phyloP scores from a whole-genome alignment of 2,329 filamentous ascomycete genomes.

The Hymenoscyphus infarciens region DNA sequence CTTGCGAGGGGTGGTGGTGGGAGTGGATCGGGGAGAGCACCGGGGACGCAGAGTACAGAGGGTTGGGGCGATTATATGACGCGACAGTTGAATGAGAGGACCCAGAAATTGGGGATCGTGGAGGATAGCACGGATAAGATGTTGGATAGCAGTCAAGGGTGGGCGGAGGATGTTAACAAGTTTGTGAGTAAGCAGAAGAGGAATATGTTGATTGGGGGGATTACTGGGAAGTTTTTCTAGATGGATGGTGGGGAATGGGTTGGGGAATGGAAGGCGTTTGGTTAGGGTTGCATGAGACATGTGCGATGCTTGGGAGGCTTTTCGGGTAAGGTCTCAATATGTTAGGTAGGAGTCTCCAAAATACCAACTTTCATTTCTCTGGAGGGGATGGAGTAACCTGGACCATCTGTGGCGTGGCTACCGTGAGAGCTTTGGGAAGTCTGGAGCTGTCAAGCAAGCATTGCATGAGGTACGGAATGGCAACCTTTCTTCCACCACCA shows the following conservation, averaged over 20 bases:
- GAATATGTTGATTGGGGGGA: conserved; percentile 69
- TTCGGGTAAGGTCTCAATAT: too few relatives aligned
- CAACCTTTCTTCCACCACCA: too few relatives aligned
- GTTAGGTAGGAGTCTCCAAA: too few relatives aligned
- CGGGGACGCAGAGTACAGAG: conserved; percentile 43
- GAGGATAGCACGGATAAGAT: conserved; percentile 82
- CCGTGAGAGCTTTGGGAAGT: too few relatives aligned
- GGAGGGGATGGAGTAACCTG: too few relatives aligned
- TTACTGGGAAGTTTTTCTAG: conserved; percentile 55
- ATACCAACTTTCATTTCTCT: too few relatives aligned
- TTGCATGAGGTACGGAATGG: too few relatives aligned
- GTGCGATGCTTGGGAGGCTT: too few relatives aligned
- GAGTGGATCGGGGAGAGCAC: conserved; percentile 31
- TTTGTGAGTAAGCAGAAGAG: conserved; percentile 85
- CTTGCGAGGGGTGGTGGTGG: conserved; percentile 42
- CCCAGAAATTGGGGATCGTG: conserved; percentile 79
- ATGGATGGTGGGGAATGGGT: not conserved
- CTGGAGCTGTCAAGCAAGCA: too few relatives aligned
- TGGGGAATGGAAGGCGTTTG: conserved; percentile 1
- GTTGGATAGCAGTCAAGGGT: conserved; percentile 75
- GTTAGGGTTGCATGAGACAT: too few relatives aligned
- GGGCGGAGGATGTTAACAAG: conserved; percentile 85
- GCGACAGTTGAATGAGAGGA: conserved; percentile 83
- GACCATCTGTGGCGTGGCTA: too few relatives aligned
- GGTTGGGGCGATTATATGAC: conserved; percentile 78